Conservation (phyloP, 495 filamentous ascomycete species). For the Aspergillus leporis region DNA sequence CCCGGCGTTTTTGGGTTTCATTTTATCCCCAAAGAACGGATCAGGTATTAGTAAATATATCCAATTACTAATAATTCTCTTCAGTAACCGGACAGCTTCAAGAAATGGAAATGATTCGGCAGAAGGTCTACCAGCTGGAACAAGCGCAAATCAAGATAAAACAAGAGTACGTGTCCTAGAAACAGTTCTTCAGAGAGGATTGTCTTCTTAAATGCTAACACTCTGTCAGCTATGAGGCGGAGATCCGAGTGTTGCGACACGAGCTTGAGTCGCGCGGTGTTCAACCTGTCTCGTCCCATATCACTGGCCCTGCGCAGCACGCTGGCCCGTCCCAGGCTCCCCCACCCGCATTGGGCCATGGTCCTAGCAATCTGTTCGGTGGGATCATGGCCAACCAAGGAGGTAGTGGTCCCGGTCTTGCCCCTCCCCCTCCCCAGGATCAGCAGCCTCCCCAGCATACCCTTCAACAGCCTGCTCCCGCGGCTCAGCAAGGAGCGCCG, state of each 20-base stretch:
- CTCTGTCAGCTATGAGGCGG: constrained; percentile 82
- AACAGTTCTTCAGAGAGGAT: background rate
- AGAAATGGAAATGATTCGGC: constrained; percentile 88
- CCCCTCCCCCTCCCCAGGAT: constrained; percentile 74
- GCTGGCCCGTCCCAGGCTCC: constrained; percentile 77
- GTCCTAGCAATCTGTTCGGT: constrained; percentile 87
- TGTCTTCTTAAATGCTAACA: background rate
- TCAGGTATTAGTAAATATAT: constrained; percentile 9
- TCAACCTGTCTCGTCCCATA: constrained; percentile 62
- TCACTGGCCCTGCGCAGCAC: constrained; percentile 65
- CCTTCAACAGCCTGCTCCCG: constrained; percentile 60
- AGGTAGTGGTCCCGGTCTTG: constrained; percentile 82
- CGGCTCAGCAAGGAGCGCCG: constrained; percentile 62
- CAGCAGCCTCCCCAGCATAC: constrained; percentile 60
- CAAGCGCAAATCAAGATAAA: constrained; percentile 84
- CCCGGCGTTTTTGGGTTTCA: background rate
- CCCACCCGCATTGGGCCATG: constrained; percentile 85
- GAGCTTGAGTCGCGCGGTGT: constrained; percentile 88
- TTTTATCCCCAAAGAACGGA: background rate
- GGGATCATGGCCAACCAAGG: constrained; percentile 93
- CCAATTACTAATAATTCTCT: constrained; percentile 23
- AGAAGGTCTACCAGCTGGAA: constrained; percentile 89
- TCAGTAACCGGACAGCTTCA: constrained; percentile 82
- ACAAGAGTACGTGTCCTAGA: constrained; percentile 67
- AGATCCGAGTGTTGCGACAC: constrained; percentile 78